Base-by-base conservation (phyloP, 768 basidiomycete genomes). In the Suillus ampliporus region DNA sequence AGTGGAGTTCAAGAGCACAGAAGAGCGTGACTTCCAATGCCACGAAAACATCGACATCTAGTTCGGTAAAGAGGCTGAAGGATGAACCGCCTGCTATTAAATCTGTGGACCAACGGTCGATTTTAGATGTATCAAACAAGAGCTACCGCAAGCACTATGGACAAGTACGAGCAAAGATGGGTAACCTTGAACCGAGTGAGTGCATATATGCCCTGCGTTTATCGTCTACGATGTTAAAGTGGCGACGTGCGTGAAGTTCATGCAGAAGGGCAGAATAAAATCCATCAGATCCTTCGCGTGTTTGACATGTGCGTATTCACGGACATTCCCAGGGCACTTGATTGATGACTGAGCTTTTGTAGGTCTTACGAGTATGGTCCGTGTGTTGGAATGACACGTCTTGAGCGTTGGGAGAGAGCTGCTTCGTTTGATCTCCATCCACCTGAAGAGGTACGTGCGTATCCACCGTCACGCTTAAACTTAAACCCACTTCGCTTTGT, bases 361-460 rank as follows among this genome's bases (percentile, higher is more conserved):
- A 92, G 91, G 72, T 85, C 88, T 2, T 90, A 89, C 61, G 86
- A 92, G 66, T 95, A 88, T 70, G 94, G 93, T 0, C 93, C 92
- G 3, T 92, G 89, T 66, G 78, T 89, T 23, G 91, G 92, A 0
- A 83, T 93, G 59, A 84, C 87, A n/a, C 86, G 95, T 34, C 76
- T 97, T 15, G 87, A 95, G 64, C 82, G 96, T 43, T 98, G 95
- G 94, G 86, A 95, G 70, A 83, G 95, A 54, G 96, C 96, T 0
- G 74, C 88, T 31, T 82, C 83, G 11, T 80, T 96, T 50, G 94
- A 94, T 2, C 78, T 97, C 21, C 81, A 89, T 52, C 96, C 95
- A 15, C 95, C 94, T 4, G 65, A 71, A 17, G 92, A 94, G 82
- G 94, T 91, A 67, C 61, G 85, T 62, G 11, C 31, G 10, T 37